A percentile compares a stretch with the other conserved stretches of the same genome.
Evolutionary conservation across 192 early-diverging fungal genomes (phyloP).

Genomic region (Backusella parvicylindrica): DNA sequence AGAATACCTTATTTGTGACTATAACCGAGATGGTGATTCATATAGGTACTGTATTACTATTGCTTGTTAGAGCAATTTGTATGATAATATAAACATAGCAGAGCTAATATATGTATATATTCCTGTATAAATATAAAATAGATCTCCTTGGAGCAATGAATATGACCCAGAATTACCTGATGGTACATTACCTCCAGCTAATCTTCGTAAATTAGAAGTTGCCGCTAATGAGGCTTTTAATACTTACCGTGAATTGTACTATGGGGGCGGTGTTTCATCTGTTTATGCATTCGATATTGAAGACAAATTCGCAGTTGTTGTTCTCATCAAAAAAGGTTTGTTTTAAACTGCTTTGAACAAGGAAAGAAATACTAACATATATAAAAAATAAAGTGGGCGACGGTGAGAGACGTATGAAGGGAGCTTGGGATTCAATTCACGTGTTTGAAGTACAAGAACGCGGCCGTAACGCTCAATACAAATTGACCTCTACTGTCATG

Average conservation of each 20-base stretch:
- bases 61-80: too few species aligned
- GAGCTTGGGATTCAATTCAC: constrained; percentile 98
- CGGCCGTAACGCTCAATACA: constrained; percentile 86
- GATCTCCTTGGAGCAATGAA: constrained; percentile 97
- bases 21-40: constrained; percentile 94
- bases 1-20: constrained; percentile 91
- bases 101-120: neutral
- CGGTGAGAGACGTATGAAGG: constrained; percentile 69
- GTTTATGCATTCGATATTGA: constrained; percentile 76
- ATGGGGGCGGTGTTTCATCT: constrained; percentile 94
- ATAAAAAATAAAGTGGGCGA: constrained; percentile 50
- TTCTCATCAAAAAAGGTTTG: constrained; percentile 95
- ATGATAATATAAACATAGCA: neutral
- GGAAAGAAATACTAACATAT: neutral
- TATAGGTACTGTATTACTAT: constrained; percentile 62
- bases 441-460: constrained; percentile 90
- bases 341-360: neutral
- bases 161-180: constrained; percentile 87
- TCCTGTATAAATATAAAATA: too few species aligned
- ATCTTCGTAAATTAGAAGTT: constrained; percentile 85
- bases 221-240: constrained; percentile 94
- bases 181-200: constrained; percentile 70
- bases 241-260: constrained; percentile 95
- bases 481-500: constrained; percentile 95
- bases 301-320: constrained; percentile 88